Evolutionary conservation across 768 basidiomycete species (phyloP).

Genomic region (Suillus americanus): DNA sequence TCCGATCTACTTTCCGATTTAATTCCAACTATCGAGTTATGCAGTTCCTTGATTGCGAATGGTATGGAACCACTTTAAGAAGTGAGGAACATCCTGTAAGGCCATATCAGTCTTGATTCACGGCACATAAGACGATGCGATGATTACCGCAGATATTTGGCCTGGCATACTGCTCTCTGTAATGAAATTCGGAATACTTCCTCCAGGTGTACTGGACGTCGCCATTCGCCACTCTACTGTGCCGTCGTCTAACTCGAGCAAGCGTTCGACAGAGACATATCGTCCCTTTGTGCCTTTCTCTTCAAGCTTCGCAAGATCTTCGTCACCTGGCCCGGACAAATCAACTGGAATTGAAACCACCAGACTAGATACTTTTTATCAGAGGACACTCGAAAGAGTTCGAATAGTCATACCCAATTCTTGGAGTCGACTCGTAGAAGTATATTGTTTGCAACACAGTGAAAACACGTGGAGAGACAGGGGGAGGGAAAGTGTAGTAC

Average conservation of each 20-base stretch:
- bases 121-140: neutral
- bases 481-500: conserved; percentile 70
- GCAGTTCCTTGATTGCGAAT: conserved; percentile 19
- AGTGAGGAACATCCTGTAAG: conserved; percentile 68
- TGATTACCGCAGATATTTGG: conserved; percentile 57
- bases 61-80: conserved; percentile 62
- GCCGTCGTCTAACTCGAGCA: conserved; percentile 62
- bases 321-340: conserved; percentile 47
- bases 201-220: conserved; percentile 70
- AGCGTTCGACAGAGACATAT: conserved; percentile 68
- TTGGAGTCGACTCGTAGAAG: conserved; percentile 47
- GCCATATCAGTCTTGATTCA: conserved; percentile 7
- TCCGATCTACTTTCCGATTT: neutral
- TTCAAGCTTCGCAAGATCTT: conserved; percentile 60
- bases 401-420: conserved; percentile 51
- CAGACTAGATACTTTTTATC: conserved; percentile 19
- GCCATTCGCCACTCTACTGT: conserved; percentile 81
- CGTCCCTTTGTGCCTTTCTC: conserved; percentile 64
- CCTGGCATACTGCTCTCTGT: conserved; percentile 60
- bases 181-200: conserved; percentile 64
- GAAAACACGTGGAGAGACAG: conserved; percentile 73
- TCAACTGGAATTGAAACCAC: conserved; percentile 70
- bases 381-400: neutral
- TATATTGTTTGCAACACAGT: conserved; percentile 69
- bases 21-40: neutral